Conservation (phyloP, 2,329 filamentous ascomycete genomes). For the Neocucurbitaria cava region DNA sequence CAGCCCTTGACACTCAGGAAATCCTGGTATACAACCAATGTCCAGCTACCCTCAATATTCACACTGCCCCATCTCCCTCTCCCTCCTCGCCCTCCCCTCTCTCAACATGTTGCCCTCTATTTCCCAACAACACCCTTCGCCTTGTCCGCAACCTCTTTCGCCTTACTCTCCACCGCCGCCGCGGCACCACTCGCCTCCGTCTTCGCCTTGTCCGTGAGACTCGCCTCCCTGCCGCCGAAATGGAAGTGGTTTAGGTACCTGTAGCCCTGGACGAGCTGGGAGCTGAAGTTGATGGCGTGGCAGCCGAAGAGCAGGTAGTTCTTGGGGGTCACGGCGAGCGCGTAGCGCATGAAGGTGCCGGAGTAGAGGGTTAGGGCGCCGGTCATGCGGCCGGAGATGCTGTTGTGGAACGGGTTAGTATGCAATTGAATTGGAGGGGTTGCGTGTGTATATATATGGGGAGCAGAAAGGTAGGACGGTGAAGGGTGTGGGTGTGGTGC, state of each 20-base stretch:
- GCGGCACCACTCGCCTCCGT: not conserved
- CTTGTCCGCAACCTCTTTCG: conserved; percentile 13
- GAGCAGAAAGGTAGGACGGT: not conserved
- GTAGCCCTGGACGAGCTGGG: conserved; percentile 67
- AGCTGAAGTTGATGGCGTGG: conserved; percentile 69
- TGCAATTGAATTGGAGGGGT: not conserved
- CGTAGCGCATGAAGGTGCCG: conserved; percentile 71
- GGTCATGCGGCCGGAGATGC: conserved; percentile 71
- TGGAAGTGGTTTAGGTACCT: conserved; percentile 68
- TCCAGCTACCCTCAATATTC: too few relatives aligned
- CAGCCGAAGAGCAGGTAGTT: conserved; percentile 74
- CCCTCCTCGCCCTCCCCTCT: not conserved
- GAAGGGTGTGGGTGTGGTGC: too few relatives aligned
- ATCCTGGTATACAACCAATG: too few relatives aligned
- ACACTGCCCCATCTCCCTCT: not conserved
- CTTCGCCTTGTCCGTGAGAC: conserved; percentile 46
- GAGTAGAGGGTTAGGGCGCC: conserved; percentile 67
- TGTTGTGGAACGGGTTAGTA: conserved; percentile 36
- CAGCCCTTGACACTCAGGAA: not conserved
- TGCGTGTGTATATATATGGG: not conserved
- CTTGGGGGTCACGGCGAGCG: conserved; percentile 66
- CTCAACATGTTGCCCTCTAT: not conserved
- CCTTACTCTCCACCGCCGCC: conserved; percentile 8
- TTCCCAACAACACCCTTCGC: conserved; percentile 17
- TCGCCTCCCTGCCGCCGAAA: conserved; percentile 55